Evolutionary conservation across 2,329 filamentous ascomycete genomes (phyloP).

Genomic region (Metarhizium anisopliae): DNA sequence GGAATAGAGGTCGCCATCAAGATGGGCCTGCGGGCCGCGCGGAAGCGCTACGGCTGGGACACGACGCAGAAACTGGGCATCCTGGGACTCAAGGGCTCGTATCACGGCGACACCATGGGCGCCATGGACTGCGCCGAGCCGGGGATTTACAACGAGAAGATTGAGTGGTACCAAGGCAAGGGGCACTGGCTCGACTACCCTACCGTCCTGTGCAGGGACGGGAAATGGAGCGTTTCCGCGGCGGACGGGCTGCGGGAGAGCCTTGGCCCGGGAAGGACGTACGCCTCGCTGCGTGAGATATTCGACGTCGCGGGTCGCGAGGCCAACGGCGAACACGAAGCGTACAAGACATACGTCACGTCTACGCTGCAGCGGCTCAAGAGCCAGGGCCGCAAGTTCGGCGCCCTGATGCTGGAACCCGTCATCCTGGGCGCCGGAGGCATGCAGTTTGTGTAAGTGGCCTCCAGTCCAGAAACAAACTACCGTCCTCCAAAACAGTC

Average conservation of each 20-base stretch:
- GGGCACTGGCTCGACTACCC: slow-evolving; percentile 80
- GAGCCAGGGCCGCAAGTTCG: slow-evolving; percentile 55
- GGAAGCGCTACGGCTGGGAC: slow-evolving; percentile 57
- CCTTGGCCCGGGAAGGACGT: slow-evolving; percentile 33
- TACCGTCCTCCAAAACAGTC: not conserved
- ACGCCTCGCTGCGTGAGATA: slow-evolving; percentile 42
- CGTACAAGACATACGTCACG: slow-evolving; percentile 53
- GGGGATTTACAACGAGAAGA: slow-evolving; percentile 67
- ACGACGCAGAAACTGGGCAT: slow-evolving; percentile 52
- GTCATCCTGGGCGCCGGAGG: slow-evolving; percentile 74
- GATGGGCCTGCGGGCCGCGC: slow-evolving; percentile 68
- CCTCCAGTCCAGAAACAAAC: not conserved
- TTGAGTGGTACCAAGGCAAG: slow-evolving; percentile 75
- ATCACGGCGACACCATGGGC: slow-evolving; percentile 82
- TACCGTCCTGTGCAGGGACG: slow-evolving; percentile 55
- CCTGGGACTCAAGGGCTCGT: slow-evolving; percentile 68
- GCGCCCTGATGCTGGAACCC: slow-evolving; percentile 72
- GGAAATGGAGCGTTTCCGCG: slow-evolving; percentile 55
- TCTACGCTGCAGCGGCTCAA: slow-evolving; percentile 42
- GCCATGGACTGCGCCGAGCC: slow-evolving; percentile 82
- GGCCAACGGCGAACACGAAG: slow-evolving; percentile 30
- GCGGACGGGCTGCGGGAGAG: slow-evolving; percentile 38
- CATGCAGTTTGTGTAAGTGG: slow-evolving; percentile 66
- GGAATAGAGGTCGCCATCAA: slow-evolving; percentile 79
- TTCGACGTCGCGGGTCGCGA: slow-evolving; percentile 50